Percentiles rank a stretch among this genome's conserved stretches.
Evolutionary conservation across 2,329 filamentous ascomycete genomes (phyloP).

Genomic region (Thelonectria blattea): DNA sequence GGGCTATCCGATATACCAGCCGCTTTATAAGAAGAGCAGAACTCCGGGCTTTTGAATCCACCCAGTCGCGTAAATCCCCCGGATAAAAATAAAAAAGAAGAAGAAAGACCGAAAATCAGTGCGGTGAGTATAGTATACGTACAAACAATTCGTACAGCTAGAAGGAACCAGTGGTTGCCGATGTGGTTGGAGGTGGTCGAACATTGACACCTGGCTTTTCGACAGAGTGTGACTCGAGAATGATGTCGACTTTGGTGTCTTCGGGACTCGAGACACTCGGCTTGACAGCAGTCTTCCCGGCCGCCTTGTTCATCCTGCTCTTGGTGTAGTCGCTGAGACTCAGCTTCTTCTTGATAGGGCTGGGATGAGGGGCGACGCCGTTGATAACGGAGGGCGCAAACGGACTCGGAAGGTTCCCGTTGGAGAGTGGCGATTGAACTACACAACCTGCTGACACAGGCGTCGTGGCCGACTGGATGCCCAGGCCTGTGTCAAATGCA

Average conservation of each 20-base stretch:
- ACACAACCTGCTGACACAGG: slow-evolving; percentile 54
- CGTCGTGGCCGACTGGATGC: slow-evolving; percentile 47
- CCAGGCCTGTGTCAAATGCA: slow-evolving; percentile 51
- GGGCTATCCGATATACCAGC: slow-evolving; percentile 33
- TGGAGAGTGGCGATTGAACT: slow-evolving; percentile 58
- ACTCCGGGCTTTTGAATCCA: slow-evolving; percentile 42
- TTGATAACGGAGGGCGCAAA: slow-evolving; percentile 52
- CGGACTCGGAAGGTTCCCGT: slow-evolving; percentile 48
- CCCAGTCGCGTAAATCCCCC: slow-evolving; percentile 29
- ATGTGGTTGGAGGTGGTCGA: slow-evolving; percentile 27
- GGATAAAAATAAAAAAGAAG: slow-evolving; percentile 24
- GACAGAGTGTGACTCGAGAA: slow-evolving; percentile 39
- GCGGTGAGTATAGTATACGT: slow-evolving; percentile 29
- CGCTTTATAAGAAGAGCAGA: slow-evolving; percentile 38
- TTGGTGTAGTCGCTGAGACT: slow-evolving; percentile 71
- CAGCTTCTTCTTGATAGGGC: slow-evolving; percentile 70
- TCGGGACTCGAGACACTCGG: slow-evolving; percentile 45
- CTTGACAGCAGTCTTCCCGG: slow-evolving; percentile 46
- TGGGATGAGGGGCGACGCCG: slow-evolving; percentile 55
- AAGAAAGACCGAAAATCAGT: slow-evolving; percentile 20
- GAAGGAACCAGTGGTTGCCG: slow-evolving; percentile 39
- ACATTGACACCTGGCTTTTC: slow-evolving; percentile 39
- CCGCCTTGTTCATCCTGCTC: slow-evolving; percentile 62
- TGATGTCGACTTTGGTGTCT: slow-evolving; percentile 46
- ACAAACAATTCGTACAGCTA: slow-evolving; percentile 36